Conservation (phyloP, 352 stramenopile species). For the Phytophthora foliorum region DNA sequence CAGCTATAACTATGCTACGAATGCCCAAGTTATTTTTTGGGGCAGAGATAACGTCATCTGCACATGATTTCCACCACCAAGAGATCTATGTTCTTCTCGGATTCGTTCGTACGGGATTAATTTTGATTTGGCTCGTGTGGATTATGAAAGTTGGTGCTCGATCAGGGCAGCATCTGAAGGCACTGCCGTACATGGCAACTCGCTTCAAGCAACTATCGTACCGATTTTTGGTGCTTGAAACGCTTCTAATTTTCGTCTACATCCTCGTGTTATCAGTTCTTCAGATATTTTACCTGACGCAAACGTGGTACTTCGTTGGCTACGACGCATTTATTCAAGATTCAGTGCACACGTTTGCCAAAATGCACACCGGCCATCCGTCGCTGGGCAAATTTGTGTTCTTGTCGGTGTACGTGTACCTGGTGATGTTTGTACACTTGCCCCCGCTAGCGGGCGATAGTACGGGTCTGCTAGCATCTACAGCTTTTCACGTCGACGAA, state of each 20-base stretch:
- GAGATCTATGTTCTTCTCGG: slow-evolving; percentile 77
- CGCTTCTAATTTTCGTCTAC: slow-evolving; percentile 80
- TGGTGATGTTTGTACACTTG: slow-evolving; percentile 88
- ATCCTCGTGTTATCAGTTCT: slow-evolving; percentile 72
- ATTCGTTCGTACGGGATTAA: slow-evolving; percentile 63
- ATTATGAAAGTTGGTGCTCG: slow-evolving; percentile 65
- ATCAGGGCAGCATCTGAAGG: slow-evolving; percentile 69
- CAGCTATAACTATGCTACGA: slow-evolving; percentile 66
- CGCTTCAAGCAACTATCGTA: slow-evolving; percentile 91
- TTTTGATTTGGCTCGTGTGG: slow-evolving; percentile 82
- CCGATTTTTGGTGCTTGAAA: slow-evolving; percentile 85
- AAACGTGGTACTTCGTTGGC: slow-evolving; percentile 76
- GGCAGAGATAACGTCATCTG: slow-evolving; percentile 1
- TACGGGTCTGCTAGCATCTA: slow-evolving; percentile 65
- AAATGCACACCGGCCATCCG: slow-evolving; percentile 56
- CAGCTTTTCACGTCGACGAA: slow-evolving; percentile 81
- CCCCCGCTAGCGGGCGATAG: slow-evolving; percentile 61
- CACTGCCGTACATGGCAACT: slow-evolving; percentile 86
- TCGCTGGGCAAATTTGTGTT: slow-evolving; percentile 83
- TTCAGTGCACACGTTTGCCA: slow-evolving; percentile 75
- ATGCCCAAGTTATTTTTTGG: slow-evolving; percentile 67
- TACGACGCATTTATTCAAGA: slow-evolving; percentile 77
- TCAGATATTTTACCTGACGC: slow-evolving; percentile 68
- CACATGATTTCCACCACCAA: slow-evolving; percentile 39
- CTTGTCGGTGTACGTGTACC: slow-evolving; percentile 84